Percentiles rank a stretch among this genome's conserved stretches.
Conservation (phyloP, 805 yeast genomes). For the Myxozyma neotropica region DNA sequence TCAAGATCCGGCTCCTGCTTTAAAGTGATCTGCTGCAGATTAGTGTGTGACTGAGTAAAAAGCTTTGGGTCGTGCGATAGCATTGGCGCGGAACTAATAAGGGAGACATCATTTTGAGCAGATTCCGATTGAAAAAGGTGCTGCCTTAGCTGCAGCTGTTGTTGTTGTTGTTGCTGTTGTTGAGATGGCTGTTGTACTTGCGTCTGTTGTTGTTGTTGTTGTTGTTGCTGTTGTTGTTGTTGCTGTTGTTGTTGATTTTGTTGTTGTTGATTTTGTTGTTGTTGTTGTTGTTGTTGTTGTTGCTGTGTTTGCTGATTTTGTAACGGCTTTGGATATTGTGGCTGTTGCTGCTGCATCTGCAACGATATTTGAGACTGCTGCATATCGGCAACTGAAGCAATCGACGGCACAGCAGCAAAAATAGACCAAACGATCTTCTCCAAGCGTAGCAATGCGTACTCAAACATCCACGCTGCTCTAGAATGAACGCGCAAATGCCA, state of each 20-base stretch:
- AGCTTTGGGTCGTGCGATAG: not conserved
- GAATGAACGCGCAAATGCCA: constrained; percentile 36
- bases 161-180: constrained; percentile 10
- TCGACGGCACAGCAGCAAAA: constrained; percentile 27
- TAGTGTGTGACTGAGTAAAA: not conserved
- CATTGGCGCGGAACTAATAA: not conserved
- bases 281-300: constrained; percentile 3
- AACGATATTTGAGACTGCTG: not conserved
- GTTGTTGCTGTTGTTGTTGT: not conserved
- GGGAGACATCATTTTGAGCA: not conserved
- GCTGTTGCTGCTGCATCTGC: constrained; percentile 1
- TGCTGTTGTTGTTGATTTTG: constrained; percentile 5
- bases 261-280: not conserved
- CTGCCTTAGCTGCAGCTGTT: not conserved
- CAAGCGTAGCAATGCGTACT: constrained; percentile 32
- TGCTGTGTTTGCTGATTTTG: constrained; percentile 1
- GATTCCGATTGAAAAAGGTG: not conserved
- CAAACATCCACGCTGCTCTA: constrained; percentile 35
- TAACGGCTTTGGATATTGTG: not conserved
- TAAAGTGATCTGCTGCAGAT: not conserved
- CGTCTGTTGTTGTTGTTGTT: too few relatives aligned
- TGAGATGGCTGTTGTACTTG: not conserved
- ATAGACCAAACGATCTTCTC: constrained; percentile 35
- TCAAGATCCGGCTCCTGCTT: constrained; percentile 15
- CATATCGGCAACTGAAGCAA: not conserved